Evolutionary conservation across 257 asterid species (phyloP), one percentile per base, ranked within the genome.

Genomic region (Mentha longifolia): DNA sequence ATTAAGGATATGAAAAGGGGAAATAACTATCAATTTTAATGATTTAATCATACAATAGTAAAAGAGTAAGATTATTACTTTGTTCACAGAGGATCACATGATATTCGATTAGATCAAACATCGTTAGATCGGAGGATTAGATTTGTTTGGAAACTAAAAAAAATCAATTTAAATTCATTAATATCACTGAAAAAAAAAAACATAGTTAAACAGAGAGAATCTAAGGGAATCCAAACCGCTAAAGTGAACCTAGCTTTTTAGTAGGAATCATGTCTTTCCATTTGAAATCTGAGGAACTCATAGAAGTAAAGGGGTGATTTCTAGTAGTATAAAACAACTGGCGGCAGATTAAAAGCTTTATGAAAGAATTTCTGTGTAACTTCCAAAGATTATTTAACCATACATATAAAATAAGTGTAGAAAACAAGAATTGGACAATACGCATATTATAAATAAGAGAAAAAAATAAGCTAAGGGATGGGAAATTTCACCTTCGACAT

Each of bases 401-500:
- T 1, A 42, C 19, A 41, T 12, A 12, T 1, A 19, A 55, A 55
- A 61, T 19, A 41, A 69, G 14, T 58, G 0, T 11, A 55, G 67
- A 33, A 25, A 25, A 65, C 16, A 25, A 22, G 67, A 55, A 54
- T 33, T 54, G 31, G 11, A 67, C 5, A 9, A 60, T 37, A 60
- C 31, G 20, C 56, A 46, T n/a, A n/a, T n/a, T n/a, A n/a, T 0
- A 4, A 47, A 2, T 25, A 6, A 57, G 11, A 41, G 3, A 14
- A 35, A n/a, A n/a, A 20, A 15, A n/a, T 33, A 59, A 45, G 47
- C 37, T 35, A 52, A 60, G 55, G 43, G 69, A 28, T 56, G 60
- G 77, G 64, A 57, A 71, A 10, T 62, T 55, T 71, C 39, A 81
- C 85, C 85, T 78, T 81, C 1, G 81, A 4, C 80, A 74, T 81